Base-by-base conservation (phyloP, 2,329 filamentous ascomycete genomes). In the Reticulascus tulasneorum region DNA sequence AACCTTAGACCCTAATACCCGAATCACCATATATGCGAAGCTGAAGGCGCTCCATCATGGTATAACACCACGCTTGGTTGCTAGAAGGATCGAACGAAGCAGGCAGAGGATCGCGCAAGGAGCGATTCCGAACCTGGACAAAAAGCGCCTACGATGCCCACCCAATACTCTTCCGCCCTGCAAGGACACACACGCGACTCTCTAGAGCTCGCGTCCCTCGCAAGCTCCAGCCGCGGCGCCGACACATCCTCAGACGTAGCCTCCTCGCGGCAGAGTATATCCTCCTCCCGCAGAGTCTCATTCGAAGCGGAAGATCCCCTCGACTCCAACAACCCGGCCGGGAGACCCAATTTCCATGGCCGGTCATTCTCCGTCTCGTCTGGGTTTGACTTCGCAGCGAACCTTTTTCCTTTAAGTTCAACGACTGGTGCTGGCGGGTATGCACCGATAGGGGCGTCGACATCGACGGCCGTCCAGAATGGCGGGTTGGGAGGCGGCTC, bases 311-410 rank as follows among this genome's bases (percentile, higher is more conserved):
- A 94, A 50, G 88, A 94, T 53, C 86, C 88, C 13, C 71, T 94
- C 38, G 77, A 82, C 56, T 69, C 72, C 26, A 72, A 71, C 42
- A 77, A 80, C 56, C 68, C 66, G 34, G 77, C 67, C 20, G 58
- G 56, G 52, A 53, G 62, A 56, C 52, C 70, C 57, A 54, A 63
- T 30, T 54, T 63, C 20, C 71, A 72, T 53, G 65, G 60, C 40
- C 84, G 91, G 45, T 85, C 87, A 13, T 95, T 91, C 63, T 96
- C 90, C 9, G 79, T 94, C 29, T 88, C 86, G 9, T 97, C 91
- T 6, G 88, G 86, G 35, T 98, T 98, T 62, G 91, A 97, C 64
- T 96, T 96, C 59, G 83, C 86, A n/a, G 80, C 84, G 38, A 94
- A 89, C 51, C 73, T 98, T 28, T 97, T 96, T 53, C 93, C 93